A percentile compares a stretch with the other conserved stretches of the same genome.
Evolutionary conservation across 305 asterid species (phyloP).

Genomic region (Solanum chacoense): DNA sequence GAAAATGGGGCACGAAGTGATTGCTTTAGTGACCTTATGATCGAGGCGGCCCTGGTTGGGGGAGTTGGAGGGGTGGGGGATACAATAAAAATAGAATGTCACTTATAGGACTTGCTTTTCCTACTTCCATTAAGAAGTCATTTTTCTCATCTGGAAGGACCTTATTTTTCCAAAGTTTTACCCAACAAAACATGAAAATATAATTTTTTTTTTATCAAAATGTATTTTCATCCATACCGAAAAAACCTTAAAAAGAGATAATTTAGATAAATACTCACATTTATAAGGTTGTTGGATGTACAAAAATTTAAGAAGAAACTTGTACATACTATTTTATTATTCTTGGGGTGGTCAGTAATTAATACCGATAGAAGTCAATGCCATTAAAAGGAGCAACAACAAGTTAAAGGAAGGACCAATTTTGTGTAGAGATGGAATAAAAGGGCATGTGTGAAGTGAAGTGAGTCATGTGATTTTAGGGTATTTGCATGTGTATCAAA

Average conservation of each 20-base stretch:
- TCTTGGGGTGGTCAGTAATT: not conserved
- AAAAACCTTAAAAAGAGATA: not conserved
- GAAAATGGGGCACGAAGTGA: too few relatives aligned
- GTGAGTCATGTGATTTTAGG: constrained; percentile 15
- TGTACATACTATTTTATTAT: not conserved
- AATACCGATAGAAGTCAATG: not conserved
- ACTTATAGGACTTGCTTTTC: not conserved
- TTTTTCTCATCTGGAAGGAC: not conserved
- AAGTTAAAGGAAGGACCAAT: not conserved
- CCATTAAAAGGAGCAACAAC: not conserved
- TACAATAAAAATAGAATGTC: not conserved
- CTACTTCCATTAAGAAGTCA: too few relatives aligned
- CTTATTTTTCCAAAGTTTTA: not conserved
- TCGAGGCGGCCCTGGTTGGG: not conserved
- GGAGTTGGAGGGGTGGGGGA: not conserved
- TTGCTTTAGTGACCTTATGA: too few relatives aligned
- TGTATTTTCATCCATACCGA: not conserved
- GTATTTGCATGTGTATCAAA: constrained; percentile 12
- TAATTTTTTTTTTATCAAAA: too few relatives aligned
- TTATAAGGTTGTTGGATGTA: not conserved
- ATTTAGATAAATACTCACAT: not conserved
- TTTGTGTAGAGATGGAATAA: not conserved
- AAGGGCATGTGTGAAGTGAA: not conserved
- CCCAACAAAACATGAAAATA: not conserved
- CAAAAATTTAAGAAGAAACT: not conserved